Evolutionary conservation across 2,329 filamentous ascomycete species (phyloP).

Genomic region (Aspergillus sp.): DNA sequence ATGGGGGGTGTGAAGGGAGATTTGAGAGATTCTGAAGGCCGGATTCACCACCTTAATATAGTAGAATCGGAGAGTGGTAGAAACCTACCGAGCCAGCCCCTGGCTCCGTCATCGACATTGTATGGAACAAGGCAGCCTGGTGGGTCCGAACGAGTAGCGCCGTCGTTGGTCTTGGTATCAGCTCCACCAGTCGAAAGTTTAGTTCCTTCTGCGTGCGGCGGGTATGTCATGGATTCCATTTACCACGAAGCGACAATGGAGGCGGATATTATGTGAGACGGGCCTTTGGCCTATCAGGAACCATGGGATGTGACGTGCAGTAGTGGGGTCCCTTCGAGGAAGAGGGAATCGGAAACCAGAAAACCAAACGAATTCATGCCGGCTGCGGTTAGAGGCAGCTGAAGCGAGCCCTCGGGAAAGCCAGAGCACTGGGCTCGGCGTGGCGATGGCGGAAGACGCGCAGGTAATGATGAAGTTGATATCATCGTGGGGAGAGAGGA

Average conservation of each 20-base stretch:
- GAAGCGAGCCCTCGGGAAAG: not conserved
- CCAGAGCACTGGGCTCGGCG: not conserved
- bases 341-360: not conserved
- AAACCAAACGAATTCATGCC: not conserved
- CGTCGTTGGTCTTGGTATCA: not conserved
- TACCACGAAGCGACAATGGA: not conserved
- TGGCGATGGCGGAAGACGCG: not conserved
- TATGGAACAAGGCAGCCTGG: constrained; percentile 11
- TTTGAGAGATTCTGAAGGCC: constrained; percentile 1
- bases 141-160: not conserved
- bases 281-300: not conserved
- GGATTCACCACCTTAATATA: constrained; percentile 17
- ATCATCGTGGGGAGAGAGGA: not conserved
- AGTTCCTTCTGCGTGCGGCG: not conserved
- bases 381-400: not conserved
- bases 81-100: constrained; percentile 13
- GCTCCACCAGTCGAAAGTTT: constrained; percentile 11
- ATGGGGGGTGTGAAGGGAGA: not conserved
- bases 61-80: constrained; percentile 2
- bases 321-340: not conserved
- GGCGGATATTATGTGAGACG: not conserved
- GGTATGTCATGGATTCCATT: not conserved
- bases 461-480: not conserved
- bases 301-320: not conserved
- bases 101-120: constrained; percentile 20